Evolutionary conservation across 1,284 basidiomycete genomes (phyloP).

Genomic region (Pulchroboletus neoregius): DNA sequence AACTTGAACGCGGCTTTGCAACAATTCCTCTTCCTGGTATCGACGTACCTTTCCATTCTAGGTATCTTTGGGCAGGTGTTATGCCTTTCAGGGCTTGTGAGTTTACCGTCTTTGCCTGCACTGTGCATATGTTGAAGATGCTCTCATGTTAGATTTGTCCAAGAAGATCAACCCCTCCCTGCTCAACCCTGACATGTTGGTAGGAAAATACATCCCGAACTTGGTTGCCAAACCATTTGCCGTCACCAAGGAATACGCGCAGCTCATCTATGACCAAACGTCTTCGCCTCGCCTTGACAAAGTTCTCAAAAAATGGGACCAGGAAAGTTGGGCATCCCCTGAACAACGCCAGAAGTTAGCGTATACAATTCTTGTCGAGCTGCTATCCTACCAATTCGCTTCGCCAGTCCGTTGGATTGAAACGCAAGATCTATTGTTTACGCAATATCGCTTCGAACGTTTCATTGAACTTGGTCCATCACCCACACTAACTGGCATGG

Average conservation of each 20-base stretch:
- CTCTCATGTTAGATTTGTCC: slow-evolving; percentile 69
- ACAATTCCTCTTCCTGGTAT: slow-evolving; percentile 97
- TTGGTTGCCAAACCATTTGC: slow-evolving; percentile 94
- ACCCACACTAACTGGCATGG: slow-evolving; percentile 96
- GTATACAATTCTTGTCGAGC: slow-evolving; percentile 93
- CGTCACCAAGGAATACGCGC: slow-evolving; percentile 85
- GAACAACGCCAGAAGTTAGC: slow-evolving; percentile 90
- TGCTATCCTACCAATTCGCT: slow-evolving; percentile 94
- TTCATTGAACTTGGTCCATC: slow-evolving; percentile 96
- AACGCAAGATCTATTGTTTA: slow-evolving; percentile 95
- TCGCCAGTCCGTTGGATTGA: slow-evolving; percentile 99
- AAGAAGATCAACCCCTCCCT: slow-evolving; percentile 95
- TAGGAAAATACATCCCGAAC: slow-evolving; percentile 97
- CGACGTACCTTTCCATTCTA: slow-evolving; percentile 98
- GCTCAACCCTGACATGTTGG: slow-evolving; percentile 87
- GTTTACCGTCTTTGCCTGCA: slow-evolving; percentile 26
- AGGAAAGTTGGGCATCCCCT: slow-evolving; percentile 80
- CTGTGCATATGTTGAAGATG: slow-evolving; percentile 21
- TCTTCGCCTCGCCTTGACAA: slow-evolving; percentile 91
- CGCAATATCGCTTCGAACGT: slow-evolving; percentile 86
- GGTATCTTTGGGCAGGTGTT: slow-evolving; percentile 98
- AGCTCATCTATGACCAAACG: slow-evolving; percentile 94
- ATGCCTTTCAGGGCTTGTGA: slow-evolving; percentile 92
- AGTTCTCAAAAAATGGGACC: slow-evolving; percentile 90
- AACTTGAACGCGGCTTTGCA: slow-evolving; percentile 93